Evolutionary conservation across 805 yeast genomes (phyloP).

Genomic region (Ogataea corticis): DNA sequence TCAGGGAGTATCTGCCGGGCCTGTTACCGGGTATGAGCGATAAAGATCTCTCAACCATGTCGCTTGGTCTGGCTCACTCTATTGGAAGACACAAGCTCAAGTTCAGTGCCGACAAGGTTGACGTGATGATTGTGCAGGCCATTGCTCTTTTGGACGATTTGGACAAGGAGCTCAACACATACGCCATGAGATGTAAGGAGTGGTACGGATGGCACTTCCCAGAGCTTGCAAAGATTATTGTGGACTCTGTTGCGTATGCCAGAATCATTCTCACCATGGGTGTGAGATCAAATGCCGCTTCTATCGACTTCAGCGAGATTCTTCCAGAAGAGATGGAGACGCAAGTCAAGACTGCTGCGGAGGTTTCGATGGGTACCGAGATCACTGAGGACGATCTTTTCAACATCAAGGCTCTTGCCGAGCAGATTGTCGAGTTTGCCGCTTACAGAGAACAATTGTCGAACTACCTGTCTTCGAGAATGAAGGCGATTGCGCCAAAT

Average conservation of each 20-base stretch:
- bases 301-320: constrained; percentile 85
- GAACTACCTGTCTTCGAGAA: constrained; percentile 86
- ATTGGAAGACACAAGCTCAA: constrained; percentile 98
- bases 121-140: constrained; percentile 98
- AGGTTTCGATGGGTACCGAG: constrained; percentile 99
- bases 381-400: constrained; percentile 87
- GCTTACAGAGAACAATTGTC: constrained; percentile 96
- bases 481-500: constrained; percentile 99
- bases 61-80: constrained; percentile 97
- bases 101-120: constrained; percentile 97
- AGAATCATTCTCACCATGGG: constrained; percentile 94
- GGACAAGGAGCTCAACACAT: constrained; percentile 96
- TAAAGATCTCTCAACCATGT: constrained; percentile 85
- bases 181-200: constrained; percentile 98
- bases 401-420: constrained; percentile 89
- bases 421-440: constrained; percentile 93
- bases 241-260: constrained; percentile 95
- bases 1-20: constrained; percentile 91
- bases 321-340: constrained; percentile 92
- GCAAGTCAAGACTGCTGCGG: constrained; percentile 93
- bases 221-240: constrained; percentile 94
- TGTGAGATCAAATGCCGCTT: constrained; percentile 84
- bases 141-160: constrained; percentile 94
- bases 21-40: constrained; percentile 91
- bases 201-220: constrained; percentile 99